These are phyloP conservation scores for Penstemon newberryi DNA, from an alignment of 257 asterid genomes.

Conservation along the genomic window DNA sequence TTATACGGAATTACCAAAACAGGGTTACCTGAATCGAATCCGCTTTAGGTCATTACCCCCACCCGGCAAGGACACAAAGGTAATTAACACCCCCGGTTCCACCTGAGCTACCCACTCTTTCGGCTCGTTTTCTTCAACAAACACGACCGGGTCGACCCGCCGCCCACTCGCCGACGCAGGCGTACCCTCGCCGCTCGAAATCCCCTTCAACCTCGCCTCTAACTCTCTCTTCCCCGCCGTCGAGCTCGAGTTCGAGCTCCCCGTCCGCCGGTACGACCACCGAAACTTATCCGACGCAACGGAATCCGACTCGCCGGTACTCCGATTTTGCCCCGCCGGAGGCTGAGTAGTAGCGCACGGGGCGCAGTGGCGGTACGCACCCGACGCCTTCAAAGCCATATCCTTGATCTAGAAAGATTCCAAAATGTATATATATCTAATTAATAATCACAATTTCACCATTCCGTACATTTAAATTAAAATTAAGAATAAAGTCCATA, in stretches of 20 bases:
- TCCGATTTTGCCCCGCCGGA: constrained; percentile 27
- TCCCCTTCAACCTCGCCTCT: constrained; percentile 88
- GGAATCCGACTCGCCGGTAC: constrained; percentile 49
- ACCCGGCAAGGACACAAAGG: constrained; percentile 81
- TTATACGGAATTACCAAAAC: constrained; percentile 19
- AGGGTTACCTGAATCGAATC: constrained; percentile 79
- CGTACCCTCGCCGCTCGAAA: constrained; percentile 86
- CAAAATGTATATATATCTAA: no score
- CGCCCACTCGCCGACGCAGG: constrained; percentile 96
- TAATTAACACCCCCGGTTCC: constrained; percentile 90
- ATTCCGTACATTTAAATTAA: neutral
- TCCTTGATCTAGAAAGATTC: constrained; percentile 64
- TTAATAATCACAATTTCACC: no score
- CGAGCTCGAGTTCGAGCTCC: constrained; percentile 69
- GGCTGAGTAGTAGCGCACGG: constrained; percentile 66
- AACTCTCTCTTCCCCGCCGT: constrained; percentile 82
- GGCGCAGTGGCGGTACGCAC: constrained; percentile 80
- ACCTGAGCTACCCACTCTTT: constrained; percentile 99
- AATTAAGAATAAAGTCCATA: neutral
- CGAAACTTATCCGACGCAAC: constrained; percentile 72
- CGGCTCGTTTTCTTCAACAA: constrained; percentile 87
- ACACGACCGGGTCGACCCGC: constrained; percentile 73
- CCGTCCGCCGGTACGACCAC: constrained; percentile 82
- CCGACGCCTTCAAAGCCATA: constrained; percentile 96
- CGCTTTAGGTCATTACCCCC: constrained; percentile 95